Evolutionary conservation across 1,139 yeast species (phyloP).

Genomic region (Candida dubliniensis): DNA sequence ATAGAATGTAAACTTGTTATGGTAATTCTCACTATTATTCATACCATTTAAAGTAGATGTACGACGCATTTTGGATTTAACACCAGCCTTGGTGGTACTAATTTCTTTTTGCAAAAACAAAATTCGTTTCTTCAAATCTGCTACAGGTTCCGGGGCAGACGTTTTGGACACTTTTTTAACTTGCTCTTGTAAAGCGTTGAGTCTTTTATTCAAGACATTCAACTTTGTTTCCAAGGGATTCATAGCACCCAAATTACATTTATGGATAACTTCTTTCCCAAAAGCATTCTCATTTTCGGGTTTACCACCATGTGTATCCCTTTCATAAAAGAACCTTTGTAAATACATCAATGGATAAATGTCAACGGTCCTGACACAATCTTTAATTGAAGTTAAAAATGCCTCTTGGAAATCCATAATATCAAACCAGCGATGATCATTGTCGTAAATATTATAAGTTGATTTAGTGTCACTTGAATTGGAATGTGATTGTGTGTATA

Average conservation of each 20-base stretch:
- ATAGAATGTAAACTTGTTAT: slow-evolving; percentile 41
- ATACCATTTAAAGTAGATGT: slow-evolving; percentile 12
- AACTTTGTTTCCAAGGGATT: slow-evolving; percentile 32
- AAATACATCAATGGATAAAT: slow-evolving; percentile 39
- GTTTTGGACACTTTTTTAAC: slow-evolving; percentile 17
- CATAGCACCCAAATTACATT: slow-evolving; percentile 28
- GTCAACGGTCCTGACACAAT: slow-evolving; percentile 23
- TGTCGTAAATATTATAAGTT: slow-evolving; percentile 30
- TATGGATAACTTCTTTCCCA: slow-evolving; percentile 33
- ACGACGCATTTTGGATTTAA: slow-evolving; percentile 4
- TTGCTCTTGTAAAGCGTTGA: slow-evolving; percentile 26
- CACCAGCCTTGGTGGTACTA: slow-evolving; percentile 9
- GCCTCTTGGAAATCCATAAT: slow-evolving; percentile 44
- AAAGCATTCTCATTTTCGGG: slow-evolving; percentile 19
- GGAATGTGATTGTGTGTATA: slow-evolving; percentile 20
- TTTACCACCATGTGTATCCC: slow-evolving; percentile 32
- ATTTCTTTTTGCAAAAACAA: slow-evolving; percentile 26
- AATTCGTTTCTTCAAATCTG: slow-evolving; percentile 22
- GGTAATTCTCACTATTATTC: slow-evolving; percentile 28
- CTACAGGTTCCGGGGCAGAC: slow-evolving; percentile 1
- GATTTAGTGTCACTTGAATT: slow-evolving; percentile 15
- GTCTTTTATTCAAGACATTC: slow-evolving; percentile 27
- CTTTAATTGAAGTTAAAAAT: slow-evolving; percentile 28
- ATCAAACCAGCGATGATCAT: slow-evolving; percentile 44
- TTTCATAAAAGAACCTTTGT: slow-evolving; percentile 37